phyloP scores from a whole-genome alignment of 768 basidiomycete genomes.

The Russula brevipes region DNA sequence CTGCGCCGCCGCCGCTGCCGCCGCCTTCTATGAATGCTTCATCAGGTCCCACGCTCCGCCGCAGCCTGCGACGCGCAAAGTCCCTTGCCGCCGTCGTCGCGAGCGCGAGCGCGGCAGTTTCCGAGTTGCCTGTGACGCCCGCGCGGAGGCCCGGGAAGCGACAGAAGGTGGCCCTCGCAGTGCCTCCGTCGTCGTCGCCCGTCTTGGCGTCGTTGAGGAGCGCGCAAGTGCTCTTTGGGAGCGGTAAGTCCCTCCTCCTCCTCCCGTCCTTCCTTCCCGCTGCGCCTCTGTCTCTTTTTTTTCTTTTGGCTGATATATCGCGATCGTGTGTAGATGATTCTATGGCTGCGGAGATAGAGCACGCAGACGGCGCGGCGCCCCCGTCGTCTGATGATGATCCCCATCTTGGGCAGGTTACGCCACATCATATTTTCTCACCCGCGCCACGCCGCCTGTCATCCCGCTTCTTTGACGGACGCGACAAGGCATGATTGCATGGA shows the following conservation, averaged over 20 bases:
- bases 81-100: conserved; percentile 2
- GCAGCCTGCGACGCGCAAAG: conserved; percentile 22
- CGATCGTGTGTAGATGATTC: conserved; percentile 42
- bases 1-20: background rate
- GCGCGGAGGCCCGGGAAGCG: conserved; percentile 6
- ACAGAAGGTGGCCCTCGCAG: background rate
- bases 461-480: conserved; percentile 10
- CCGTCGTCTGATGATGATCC: conserved; percentile 57
- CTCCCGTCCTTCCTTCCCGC: background rate
- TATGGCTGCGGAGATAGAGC: conserved; percentile 34
- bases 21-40: too few species aligned
- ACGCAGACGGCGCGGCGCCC: background rate
- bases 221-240: conserved; percentile 29
- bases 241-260: conserved; percentile 31
- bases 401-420: conserved; percentile 59
- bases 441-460: conserved; percentile 38
- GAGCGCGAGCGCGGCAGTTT: background rate
- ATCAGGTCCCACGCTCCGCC: background rate
- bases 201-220: conserved; percentile 26
- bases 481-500: conserved; percentile 5
- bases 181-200: conserved; percentile 23
- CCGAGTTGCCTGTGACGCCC: background rate
- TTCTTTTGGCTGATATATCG: background rate
- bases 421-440: conserved; percentile 64
- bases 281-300: background rate